These are phyloP conservation scores for Hypoxylon sp. DNA, from an alignment of 2,329 filamentous ascomycete genomes.

Conservation along the genomic window DNA sequence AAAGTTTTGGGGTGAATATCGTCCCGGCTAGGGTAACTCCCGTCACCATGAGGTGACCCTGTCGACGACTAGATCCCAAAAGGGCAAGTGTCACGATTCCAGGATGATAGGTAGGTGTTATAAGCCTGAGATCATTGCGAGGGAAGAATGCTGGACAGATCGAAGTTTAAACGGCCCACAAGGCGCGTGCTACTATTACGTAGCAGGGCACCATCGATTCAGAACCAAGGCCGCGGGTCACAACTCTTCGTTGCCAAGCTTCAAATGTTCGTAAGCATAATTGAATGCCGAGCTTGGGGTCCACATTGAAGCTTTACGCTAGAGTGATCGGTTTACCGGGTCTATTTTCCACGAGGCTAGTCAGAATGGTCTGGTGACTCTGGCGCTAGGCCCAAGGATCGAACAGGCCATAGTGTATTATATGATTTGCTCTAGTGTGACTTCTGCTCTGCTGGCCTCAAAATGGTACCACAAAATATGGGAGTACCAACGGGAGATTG, in stretches of 20 bases:
- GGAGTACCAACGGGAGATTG: not conserved
- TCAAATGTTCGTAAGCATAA: not conserved
- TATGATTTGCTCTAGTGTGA: not conserved
- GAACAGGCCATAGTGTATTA: not conserved
- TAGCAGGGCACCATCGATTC: conserved; percentile 9
- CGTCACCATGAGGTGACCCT: conserved; percentile 1
- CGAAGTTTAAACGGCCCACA: conserved; percentile 20
- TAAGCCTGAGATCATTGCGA: not conserved
- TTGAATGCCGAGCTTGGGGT: conserved; percentile 10
- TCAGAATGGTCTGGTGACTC: conserved; percentile 14
- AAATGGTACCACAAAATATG: conserved; percentile 4
- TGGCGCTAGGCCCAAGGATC: not conserved
- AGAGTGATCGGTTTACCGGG: conserved; percentile 1
- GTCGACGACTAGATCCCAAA: not conserved
- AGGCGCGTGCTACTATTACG: conserved; percentile 12
- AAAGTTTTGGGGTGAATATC: conserved; percentile 10
- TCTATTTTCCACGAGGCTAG: conserved; percentile 15
- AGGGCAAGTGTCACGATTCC: conserved; percentile 6
- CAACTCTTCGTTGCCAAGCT: conserved; percentile 7
- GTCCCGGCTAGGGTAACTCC: not conserved
- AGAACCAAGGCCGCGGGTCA: conserved; percentile 21
- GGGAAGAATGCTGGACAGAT: conserved; percentile 17
- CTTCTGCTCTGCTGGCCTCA: not conserved
- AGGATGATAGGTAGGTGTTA: not conserved
- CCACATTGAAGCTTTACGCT: not conserved